Conservation (phyloP, 2,329 filamentous ascomycete species). For the Talaromyces sp. region DNA sequence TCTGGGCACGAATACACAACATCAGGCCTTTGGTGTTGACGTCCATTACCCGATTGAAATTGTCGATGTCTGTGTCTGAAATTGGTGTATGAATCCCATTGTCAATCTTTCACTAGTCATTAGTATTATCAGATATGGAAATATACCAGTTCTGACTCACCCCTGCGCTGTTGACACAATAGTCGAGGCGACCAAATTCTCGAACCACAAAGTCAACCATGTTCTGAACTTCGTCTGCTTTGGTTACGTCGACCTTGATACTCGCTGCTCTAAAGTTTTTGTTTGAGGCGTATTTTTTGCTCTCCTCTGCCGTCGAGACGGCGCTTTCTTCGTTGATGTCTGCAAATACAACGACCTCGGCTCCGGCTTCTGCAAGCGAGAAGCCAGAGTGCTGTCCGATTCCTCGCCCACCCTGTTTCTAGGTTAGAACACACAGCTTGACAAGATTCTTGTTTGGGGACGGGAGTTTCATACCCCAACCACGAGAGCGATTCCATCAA, state of each 20-base stretch:
- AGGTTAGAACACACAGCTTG: background rate
- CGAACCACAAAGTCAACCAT: constrained; percentile 4
- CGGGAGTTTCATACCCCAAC: background rate
- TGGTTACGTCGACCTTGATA: background rate
- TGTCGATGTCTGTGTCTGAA: background rate
- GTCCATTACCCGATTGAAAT: background rate
- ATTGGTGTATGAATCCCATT: background rate
- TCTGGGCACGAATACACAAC: background rate
- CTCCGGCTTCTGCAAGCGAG: constrained; percentile 3
- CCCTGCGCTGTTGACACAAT: constrained; percentile 2
- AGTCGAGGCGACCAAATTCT: constrained; percentile 4
- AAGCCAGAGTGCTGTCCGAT: background rate
- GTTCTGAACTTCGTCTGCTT: background rate
- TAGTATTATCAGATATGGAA: background rate
- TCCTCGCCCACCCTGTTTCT: background rate
- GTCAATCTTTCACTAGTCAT: background rate
- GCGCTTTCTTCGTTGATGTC: background rate
- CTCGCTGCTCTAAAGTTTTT: background rate
- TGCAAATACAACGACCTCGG: background rate
- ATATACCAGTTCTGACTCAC: background rate
- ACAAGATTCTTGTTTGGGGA: background rate
- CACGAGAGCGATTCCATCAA: background rate
- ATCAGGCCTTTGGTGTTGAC: constrained; percentile 1
- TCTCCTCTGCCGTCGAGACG: background rate
- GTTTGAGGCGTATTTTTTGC: constrained; percentile 1